Evolutionary conservation across 75 land plant species (phyloP).

Genomic region (Isoetes taiwanensis): DNA sequence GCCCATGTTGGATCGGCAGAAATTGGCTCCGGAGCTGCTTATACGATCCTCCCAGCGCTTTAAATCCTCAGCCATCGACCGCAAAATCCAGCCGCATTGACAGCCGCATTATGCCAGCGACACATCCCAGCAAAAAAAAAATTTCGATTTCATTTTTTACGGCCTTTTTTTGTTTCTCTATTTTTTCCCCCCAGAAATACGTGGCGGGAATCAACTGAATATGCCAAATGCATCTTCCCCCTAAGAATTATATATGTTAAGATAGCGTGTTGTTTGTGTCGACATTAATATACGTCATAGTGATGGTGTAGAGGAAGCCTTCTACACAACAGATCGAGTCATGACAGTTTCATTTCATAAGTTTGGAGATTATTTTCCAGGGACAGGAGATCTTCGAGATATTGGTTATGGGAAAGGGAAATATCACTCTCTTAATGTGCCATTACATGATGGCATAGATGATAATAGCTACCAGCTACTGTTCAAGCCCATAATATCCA

Average conservation of each 20-base stretch:
- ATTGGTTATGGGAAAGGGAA: constrained; percentile 48
- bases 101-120: too few relatives aligned
- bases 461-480: constrained; percentile 52
- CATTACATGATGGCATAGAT: constrained; percentile 64
- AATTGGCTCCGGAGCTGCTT: too few relatives aligned
- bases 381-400: constrained; percentile 57
- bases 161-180: too few relatives aligned
- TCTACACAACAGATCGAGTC: constrained; percentile 63
- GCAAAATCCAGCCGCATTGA: too few relatives aligned
- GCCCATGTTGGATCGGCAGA: too few relatives aligned
- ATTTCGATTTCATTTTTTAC: too few relatives aligned
- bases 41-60: too few relatives aligned
- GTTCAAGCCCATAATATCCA: constrained; percentile 52
- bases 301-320: constrained; percentile 82
- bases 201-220: too few relatives aligned
- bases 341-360: constrained; percentile 86
- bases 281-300: constrained; percentile 86
- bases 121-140: too few relatives aligned
- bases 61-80: too few relatives aligned
- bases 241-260: background rate
- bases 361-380: constrained; percentile 77
- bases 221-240: too few relatives aligned
- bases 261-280: constrained; percentile 65
- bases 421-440: constrained; percentile 63
- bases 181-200: too few relatives aligned